phyloP scores from a whole-genome alignment of 345 rosid species.

The Bretschneidera sinensis region DNA sequence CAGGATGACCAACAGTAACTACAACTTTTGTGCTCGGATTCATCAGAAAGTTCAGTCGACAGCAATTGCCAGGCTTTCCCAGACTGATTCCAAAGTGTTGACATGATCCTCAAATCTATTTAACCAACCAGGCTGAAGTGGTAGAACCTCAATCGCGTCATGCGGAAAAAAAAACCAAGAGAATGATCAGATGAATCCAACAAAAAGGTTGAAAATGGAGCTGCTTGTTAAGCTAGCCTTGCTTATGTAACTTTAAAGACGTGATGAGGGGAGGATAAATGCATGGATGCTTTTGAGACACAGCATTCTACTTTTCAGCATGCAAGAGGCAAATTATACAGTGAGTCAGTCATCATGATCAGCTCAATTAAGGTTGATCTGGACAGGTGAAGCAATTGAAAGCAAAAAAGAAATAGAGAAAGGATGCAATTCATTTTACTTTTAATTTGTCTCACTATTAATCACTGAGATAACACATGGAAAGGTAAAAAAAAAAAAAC shows the following conservation, averaged over 20 bases:
- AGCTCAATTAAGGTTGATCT: too few relatives aligned
- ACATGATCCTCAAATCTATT: slow-evolving; percentile 41
- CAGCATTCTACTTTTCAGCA: background rate
- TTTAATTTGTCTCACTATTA: too few relatives aligned
- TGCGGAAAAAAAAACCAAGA: slow-evolving; percentile 16
- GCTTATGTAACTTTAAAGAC: background rate
- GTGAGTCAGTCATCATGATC: too few relatives aligned
- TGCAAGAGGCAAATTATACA: background rate
- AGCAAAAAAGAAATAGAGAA: too few relatives aligned
- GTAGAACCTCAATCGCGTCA: slow-evolving; percentile 27
- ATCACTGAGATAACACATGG: too few relatives aligned
- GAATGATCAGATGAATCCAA: background rate
- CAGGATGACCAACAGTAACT: slow-evolving; percentile 58
- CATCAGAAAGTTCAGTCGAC: slow-evolving; percentile 42
- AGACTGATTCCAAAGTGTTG: slow-evolving; percentile 52
- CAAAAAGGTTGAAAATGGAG: background rate
- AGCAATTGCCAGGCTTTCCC: slow-evolving; percentile 61
- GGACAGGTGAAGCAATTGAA: too few relatives aligned
- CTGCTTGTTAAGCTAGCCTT: background rate
- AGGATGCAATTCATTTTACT: too few relatives aligned
- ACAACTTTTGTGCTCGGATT: slow-evolving; percentile 37
- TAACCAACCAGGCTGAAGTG: slow-evolving; percentile 38
- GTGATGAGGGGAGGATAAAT: background rate
- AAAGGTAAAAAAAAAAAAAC: background rate
- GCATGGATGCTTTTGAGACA: background rate